Evolutionary conservation across 805 yeast species (phyloP).

Genomic region (Candida suzukii): DNA sequence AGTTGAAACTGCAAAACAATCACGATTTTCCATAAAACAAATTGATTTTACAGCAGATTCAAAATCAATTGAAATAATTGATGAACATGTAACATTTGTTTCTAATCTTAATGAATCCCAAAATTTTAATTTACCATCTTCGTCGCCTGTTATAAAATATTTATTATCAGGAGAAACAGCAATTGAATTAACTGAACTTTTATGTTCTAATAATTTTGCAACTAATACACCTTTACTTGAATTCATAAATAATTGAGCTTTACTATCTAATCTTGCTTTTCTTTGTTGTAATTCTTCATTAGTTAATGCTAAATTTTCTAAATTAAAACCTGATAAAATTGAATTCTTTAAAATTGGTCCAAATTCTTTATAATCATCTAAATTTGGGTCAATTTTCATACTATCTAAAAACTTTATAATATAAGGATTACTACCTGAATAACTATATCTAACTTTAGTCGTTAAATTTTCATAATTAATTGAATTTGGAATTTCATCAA

Average conservation of each 20-base stretch:
- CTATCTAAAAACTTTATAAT: constrained; percentile 49
- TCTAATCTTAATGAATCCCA: constrained; percentile 74
- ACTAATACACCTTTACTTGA: constrained; percentile 47
- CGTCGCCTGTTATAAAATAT: constrained; percentile 73
- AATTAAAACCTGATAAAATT: neutral
- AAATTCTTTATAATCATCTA: constrained; percentile 62
- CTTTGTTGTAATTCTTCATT: neutral
- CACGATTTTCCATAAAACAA: constrained; percentile 43
- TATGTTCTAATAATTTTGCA: constrained; percentile 58
- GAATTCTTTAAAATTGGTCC: constrained; percentile 31
- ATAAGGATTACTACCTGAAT: constrained; percentile 60
- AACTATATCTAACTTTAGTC: constrained; percentile 39
- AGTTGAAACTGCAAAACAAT: constrained; percentile 53
- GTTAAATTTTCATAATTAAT: constrained; percentile 15
- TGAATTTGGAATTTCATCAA: too few species aligned
- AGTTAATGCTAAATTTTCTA: neutral
- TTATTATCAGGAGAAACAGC: constrained; percentile 54
- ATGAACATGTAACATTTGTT: constrained; percentile 46
- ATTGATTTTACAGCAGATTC: constrained; percentile 44
- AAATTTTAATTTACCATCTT: constrained; percentile 59
- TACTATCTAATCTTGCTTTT: neutral
- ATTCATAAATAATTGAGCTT: neutral
- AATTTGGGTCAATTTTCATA: constrained; percentile 47
- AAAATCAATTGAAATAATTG: constrained; percentile 40
- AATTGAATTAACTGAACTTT: constrained; percentile 48